Evolutionary conservation across 2,329 filamentous ascomycete species (phyloP), one percentile per base, ranked within the genome.

Genomic region (Aspergillus puulaauensis): DNA sequence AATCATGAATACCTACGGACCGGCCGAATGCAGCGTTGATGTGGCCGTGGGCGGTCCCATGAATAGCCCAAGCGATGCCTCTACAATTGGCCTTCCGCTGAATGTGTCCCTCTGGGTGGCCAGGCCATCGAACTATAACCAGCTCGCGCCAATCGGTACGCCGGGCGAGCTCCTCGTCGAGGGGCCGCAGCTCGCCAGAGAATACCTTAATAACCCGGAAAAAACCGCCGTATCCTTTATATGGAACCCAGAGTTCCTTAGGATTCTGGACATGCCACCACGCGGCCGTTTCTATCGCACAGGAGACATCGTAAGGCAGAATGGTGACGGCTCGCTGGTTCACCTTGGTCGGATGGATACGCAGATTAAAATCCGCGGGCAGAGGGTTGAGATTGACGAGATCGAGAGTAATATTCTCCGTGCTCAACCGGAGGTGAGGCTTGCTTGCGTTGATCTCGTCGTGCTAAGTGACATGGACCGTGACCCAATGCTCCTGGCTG

Each of bases 261-360:
- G 27, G 39, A 23, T 15, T 19, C 43, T 45, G 24, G 52, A 11
- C 17, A 60, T 45, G 5, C 4, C 41, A n/a, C 4, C 39, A 54
- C 62, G 83, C 86, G 61, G 82, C 80, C 0, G 83, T 9, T 19
- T 54, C 24, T 54, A 54, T 31, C 44, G 45, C 12, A 56, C 54
- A 11, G 54, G 54, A 24, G 54, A 56, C 35, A 23, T 56, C 19
- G 47, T 56, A 0, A 31, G 41, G 11, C 50, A 50, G 41, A 43
- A 51, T 24, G n/a, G 31, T 2, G 33, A 56, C 37, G 54, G 46
- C 46, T 35, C 33, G 9, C 51, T 58, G 11, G 15, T 50, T 35
- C 41, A 53, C 24, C 49, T 49, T 12, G 56, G 43, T 15, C 56
- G 56, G 15, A 58, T 44, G 35, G 56, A 58, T 31, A 49, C 49